Base-by-base conservation (phyloP, 2,329 filamentous ascomycete genomes). In the Raffaelea arxii region DNA sequence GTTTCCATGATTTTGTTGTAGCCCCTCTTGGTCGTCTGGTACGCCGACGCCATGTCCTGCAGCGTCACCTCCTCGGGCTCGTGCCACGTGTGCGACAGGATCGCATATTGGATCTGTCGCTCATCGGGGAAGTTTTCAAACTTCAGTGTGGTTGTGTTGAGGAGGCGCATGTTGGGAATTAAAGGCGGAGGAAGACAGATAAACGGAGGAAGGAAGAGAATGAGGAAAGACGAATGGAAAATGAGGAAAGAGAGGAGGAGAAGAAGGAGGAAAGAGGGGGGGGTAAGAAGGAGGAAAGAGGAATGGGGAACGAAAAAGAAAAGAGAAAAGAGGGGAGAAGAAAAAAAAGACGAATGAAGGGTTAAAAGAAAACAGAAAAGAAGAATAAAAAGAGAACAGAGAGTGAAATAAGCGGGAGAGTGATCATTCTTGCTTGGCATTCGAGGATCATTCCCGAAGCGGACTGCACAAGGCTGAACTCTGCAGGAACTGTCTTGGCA, bases 61-160 rank as follows among this genome's bases (percentile, higher is more conserved):
- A 56, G 52, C 2, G 47, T 47, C 27, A 55, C 51, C 35, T 56
- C 55, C 11, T 53, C 48, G 10, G 49, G 47, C 12, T 51, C 43
- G 2, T 41, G 39, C 51, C 51, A 54, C 2, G 51, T 54, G 46
- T 54, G 53, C 21, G 51, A 53, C 12, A 54, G 47, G 37, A 53
- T 53, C 12, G 51, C 51, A 39, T 53, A 53, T 16, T 32, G 32
- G 23, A 44, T 46, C 19, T 48, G 30, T 9, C 19, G 41, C 4
- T 42, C 37, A 21, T 49, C 43, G 16, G 40, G 16, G n/a, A 53
- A 53, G 19, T 43, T 32, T 19, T 41, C 25, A 23, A 54, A 49
- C 27, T 49, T 44, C 21, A 52, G 44, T n/a, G 50, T 49, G 4
- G 18, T 18, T 2, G 50, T 44, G 36, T 56, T 41, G 3, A 56